Evolutionary conservation across 2,329 filamentous ascomycete species (phyloP).

Genomic region (Arachnomyces sp.): DNA sequence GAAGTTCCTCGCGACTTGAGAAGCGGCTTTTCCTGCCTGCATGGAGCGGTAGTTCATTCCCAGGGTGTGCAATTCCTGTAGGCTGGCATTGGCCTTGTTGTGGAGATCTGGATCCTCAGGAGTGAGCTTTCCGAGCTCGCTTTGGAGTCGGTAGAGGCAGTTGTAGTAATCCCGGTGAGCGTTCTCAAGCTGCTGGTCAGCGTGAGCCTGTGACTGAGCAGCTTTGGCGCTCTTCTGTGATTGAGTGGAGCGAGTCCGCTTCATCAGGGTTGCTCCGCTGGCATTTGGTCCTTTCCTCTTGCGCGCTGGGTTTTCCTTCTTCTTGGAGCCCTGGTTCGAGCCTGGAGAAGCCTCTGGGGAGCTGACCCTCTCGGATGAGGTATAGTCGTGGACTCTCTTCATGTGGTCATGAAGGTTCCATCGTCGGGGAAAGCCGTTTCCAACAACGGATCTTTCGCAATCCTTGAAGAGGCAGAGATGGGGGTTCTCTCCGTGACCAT

Average conservation of each 20-base stretch:
- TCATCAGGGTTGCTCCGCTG: slow-evolving; percentile 31
- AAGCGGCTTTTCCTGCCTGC: slow-evolving; percentile 32
- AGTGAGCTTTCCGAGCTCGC: slow-evolving; percentile 31
- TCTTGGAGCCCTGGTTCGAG: slow-evolving; percentile 24
- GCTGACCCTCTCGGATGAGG: slow-evolving; percentile 33
- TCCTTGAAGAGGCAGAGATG: slow-evolving; percentile 81
- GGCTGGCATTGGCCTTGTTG: slow-evolving; percentile 36
- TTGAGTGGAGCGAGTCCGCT: slow-evolving; percentile 33
- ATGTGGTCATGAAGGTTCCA: slow-evolving; percentile 98
- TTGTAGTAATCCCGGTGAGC: slow-evolving; percentile 35
- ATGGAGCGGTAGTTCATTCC: slow-evolving; percentile 36
- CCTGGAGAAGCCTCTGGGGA: slow-evolving; percentile 31
- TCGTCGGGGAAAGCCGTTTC: slow-evolving; percentile 85
- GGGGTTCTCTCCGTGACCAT: slow-evolving; percentile 87
- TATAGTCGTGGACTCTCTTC: slow-evolving; percentile 76
- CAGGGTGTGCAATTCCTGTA: slow-evolving; percentile 36
- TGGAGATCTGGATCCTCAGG: slow-evolving; percentile 34
- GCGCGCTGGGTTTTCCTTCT: slow-evolving; percentile 30
- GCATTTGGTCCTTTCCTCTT: slow-evolving; percentile 32
- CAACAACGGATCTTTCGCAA: slow-evolving; percentile 72
- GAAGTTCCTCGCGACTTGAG: slow-evolving; percentile 25
- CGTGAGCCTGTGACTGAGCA: slow-evolving; percentile 24
- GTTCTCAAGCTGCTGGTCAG: slow-evolving; percentile 33
- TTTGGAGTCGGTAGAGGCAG: slow-evolving; percentile 31
- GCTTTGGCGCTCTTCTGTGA: slow-evolving; percentile 30